Conservation (phyloP, 257 asterid species). For the Perilla frutescens region DNA sequence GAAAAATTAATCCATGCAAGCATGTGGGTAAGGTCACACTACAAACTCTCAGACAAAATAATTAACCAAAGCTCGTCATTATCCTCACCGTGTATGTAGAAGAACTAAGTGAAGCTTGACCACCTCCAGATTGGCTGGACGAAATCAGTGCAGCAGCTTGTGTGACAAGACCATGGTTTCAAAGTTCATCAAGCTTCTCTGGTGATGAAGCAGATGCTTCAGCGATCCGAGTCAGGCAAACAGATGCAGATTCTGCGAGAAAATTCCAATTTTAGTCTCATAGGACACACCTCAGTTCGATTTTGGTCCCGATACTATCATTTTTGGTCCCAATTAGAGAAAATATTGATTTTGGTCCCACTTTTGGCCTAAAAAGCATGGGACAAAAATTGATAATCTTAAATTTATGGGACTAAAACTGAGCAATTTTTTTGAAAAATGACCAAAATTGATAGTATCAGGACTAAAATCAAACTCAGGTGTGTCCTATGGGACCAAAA, state of each 20-base stretch:
- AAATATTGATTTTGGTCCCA: too few relatives aligned
- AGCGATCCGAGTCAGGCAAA: conserved; percentile 96
- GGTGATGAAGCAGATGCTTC: conserved; percentile 97
- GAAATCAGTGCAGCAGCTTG: conserved; percentile 94
- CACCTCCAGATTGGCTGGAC: conserved; percentile 85
- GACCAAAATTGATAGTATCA: too few relatives aligned
- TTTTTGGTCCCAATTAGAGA: too few relatives aligned
- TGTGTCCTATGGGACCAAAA: too few relatives aligned
- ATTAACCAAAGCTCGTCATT: conserved; percentile 17
- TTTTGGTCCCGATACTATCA: too few relatives aligned
- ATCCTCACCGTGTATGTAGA: conserved; percentile 85
- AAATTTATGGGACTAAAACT: too few relatives aligned
- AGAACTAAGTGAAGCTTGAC: conserved; percentile 91
- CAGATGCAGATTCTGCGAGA: conserved; percentile 95
- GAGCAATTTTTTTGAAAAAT: too few relatives aligned
- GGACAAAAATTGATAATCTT: too few relatives aligned
- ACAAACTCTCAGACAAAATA: conserved; percentile 31
- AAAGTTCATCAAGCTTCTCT: conserved; percentile 91
- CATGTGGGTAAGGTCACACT: conserved; percentile 37
- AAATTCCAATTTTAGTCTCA: too few relatives aligned
- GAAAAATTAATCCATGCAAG: conserved; percentile 77
- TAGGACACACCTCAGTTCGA: too few relatives aligned
- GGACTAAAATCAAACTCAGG: too few relatives aligned
- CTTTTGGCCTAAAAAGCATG: too few relatives aligned
- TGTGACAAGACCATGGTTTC: conserved; percentile 94